Percentiles rank a stretch among this genome's conserved stretches.
These are phyloP conservation scores for Cochlearia excelsa DNA, from an alignment of 345 rosid genomes.

Conservation along the genomic window DNA sequence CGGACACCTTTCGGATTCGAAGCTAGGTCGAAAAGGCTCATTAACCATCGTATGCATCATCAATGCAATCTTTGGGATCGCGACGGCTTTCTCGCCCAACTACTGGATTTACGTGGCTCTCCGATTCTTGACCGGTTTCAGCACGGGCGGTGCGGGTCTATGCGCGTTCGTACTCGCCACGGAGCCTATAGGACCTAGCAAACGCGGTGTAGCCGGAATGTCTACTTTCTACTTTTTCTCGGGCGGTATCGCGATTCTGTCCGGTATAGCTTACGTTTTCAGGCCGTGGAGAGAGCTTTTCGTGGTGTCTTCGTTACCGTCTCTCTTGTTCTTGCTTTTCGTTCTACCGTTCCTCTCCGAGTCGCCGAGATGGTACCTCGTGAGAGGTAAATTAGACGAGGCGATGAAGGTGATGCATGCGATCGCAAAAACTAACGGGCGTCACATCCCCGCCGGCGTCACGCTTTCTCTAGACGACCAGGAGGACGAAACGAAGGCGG, in stretches of 20 bases:
- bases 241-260: slow-evolving; percentile 58
- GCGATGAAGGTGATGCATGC: slow-evolving; percentile 70
- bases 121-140: slow-evolving; percentile 76
- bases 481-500: slow-evolving; percentile 10
- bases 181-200: slow-evolving; percentile 78
- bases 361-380: slow-evolving; percentile 92
- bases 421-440: slow-evolving; percentile 61
- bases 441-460: slow-evolving; percentile 58
- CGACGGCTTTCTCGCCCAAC: slow-evolving; percentile 70
- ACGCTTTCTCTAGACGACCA: slow-evolving; percentile 67
- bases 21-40: slow-evolving; percentile 91
- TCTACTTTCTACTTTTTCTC: slow-evolving; percentile 97
- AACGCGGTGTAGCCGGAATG: slow-evolving; percentile 90
- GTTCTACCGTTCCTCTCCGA: slow-evolving; percentile 73
- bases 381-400: slow-evolving; percentile 59
- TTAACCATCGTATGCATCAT: slow-evolving; percentile 63
- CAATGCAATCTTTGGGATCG: slow-evolving; percentile 69
- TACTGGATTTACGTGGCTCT: slow-evolving; percentile 63
- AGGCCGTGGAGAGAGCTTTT: slow-evolving; percentile 76
- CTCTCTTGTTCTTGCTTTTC: slow-evolving; percentile 59
- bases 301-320: slow-evolving; percentile 67
- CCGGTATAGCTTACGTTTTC: slow-evolving; percentile 65
- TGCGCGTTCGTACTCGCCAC: slow-evolving; percentile 86
- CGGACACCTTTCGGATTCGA: slow-evolving; percentile 90
- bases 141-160: slow-evolving; percentile 90